phyloP scores from a whole-genome alignment of 257 asterid species.

The Coffea eugenioides region DNA sequence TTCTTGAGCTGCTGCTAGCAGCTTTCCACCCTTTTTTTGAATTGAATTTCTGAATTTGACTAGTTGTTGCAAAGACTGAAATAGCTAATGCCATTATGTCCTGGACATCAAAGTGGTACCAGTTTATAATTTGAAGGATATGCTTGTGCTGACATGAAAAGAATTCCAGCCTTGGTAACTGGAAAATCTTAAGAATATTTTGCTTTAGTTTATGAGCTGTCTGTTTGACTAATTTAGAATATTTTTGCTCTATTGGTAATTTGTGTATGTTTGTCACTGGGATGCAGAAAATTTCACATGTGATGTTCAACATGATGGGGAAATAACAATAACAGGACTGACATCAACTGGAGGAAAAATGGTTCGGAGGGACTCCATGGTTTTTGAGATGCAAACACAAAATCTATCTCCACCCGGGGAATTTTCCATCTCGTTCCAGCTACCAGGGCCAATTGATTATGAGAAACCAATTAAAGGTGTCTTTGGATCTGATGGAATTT shows the following conservation, averaged over 20 bases:
- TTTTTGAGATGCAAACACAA: constrained; percentile 44
- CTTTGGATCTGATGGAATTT: constrained; percentile 46
- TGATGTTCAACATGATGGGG: constrained; percentile 42
- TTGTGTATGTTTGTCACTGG: constrained; percentile 1
- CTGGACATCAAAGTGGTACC: neutral
- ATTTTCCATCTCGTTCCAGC: constrained; percentile 44
- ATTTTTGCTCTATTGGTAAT: neutral
- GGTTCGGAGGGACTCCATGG: constrained; percentile 29
- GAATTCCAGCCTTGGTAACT: neutral
- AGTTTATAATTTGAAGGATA: neutral
- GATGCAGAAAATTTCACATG: constrained; percentile 37
- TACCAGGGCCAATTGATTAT: constrained; percentile 45
- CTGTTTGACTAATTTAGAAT: neutral
- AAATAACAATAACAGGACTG: constrained; percentile 31
- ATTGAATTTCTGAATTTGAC: neutral
- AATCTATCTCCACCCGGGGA: constrained; percentile 47
- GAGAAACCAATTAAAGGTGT: constrained; percentile 18
- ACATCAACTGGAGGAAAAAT: constrained; percentile 33
- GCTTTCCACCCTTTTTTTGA: neutral
- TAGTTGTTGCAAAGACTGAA: neutral
- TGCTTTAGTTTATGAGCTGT: neutral
- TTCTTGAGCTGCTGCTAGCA: neutral
- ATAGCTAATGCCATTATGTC: neutral
- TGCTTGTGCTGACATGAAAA: neutral
- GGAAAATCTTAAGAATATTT: neutral